Evolutionary conservation across 2,329 filamentous ascomycete species (phyloP), one percentile per base, ranked within the genome.

Genomic region (Fusarium tjaetaba): DNA sequence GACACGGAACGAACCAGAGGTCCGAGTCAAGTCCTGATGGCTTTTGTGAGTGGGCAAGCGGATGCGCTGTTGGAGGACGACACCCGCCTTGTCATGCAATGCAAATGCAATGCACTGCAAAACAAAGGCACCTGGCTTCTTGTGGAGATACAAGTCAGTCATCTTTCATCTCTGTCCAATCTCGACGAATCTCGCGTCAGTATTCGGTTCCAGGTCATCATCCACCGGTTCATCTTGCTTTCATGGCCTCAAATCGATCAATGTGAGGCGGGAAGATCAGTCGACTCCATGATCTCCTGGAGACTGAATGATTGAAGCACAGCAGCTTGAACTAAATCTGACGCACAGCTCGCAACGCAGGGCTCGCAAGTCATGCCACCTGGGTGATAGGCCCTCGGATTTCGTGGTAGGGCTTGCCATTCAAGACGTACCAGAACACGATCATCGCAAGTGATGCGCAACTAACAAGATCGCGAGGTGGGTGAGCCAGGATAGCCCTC

Each of bases 321-420:
- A 59, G 58, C 67, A 74, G 65, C 51, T 71, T 65, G 39, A 36
- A 46, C 30, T 56, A 64, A 45, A 58, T 61, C 62, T 71, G 69
- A 76, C 70, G 67, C 63, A 75, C 77, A 78, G 76, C 68, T 76
- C 70, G 59, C 65, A 62, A 68, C 68, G 76, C 77, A 79, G 76
- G 73, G 65, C 73, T 76, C 74, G 71, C 65, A 76, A 73, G 77
- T 79, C 77, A 79, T 78, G 75, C 77, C 75, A 75, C 77, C 60
- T 57, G 20, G 24, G 30, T 32, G 38, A 48, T 57, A 58, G 38
- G 39, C 28, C 22, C 53, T 59, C 51, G 22, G 65, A 34, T 51
- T 58, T 51, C 51, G 43, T 51, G 32, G 46, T 46, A 61, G 41
- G 56, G 59, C 61, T 58, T 38, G 15, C 53, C 42, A 36, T 58